Percentiles rank a stretch among this genome's conserved stretches.
Conservation (phyloP, 2,329 filamentous ascomycete species). For the Microsporum audouinii region DNA sequence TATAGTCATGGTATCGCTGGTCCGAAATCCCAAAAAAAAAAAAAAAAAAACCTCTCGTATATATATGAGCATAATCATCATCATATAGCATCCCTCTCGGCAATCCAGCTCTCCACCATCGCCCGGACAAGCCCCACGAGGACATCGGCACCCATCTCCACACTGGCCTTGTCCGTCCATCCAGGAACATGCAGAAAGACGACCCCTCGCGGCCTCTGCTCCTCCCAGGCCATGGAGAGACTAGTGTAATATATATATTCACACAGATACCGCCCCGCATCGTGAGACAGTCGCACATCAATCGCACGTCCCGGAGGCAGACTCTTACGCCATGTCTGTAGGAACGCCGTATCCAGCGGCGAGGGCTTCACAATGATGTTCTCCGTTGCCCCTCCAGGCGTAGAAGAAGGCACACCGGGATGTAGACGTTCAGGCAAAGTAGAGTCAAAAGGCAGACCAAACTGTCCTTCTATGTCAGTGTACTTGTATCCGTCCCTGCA, state of each 20-base stretch:
- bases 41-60: no score
- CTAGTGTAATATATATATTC: slow-evolving; percentile 69
- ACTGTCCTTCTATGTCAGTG: slow-evolving; percentile 53
- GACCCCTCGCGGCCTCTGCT: slow-evolving; percentile 35
- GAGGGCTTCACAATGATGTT: slow-evolving; percentile 14
- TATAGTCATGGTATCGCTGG: no score
- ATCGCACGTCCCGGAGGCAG: slow-evolving; percentile 12
- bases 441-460: slow-evolving; percentile 35
- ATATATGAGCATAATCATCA: no score
- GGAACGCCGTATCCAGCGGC: slow-evolving; percentile 25
- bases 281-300: slow-evolving; percentile 49
- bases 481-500: slow-evolving; percentile 62
- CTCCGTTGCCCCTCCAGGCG: background rate
- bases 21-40: no score
- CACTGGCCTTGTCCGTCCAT: slow-evolving; percentile 39
- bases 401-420: slow-evolving; percentile 31
- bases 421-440: slow-evolving; percentile 40
- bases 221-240: slow-evolving; percentile 37
- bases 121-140: slow-evolving; percentile 35
- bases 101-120: background rate
- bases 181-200: slow-evolving; percentile 64
- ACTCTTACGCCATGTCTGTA: slow-evolving; percentile 24
- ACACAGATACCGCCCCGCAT: slow-evolving; percentile 63
- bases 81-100: background rate
- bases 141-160: slow-evolving; percentile 31